These are phyloP conservation scores for Spergularia azorica DNA, from an alignment of 179 eudicot species.

Conservation along the genomic window DNA sequence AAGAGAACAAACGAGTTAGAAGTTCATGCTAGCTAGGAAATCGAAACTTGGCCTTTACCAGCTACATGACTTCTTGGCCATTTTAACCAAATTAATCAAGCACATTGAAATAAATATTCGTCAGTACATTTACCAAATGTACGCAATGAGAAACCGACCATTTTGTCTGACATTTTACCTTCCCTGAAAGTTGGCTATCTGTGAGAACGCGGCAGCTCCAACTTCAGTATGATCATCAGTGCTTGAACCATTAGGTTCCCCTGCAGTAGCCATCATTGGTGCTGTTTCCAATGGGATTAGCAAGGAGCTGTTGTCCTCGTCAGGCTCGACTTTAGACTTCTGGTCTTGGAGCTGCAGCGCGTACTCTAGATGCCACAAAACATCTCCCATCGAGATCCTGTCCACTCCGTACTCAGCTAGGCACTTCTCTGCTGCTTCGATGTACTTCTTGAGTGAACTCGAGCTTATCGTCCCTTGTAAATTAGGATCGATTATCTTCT, in stretches of 20 bases:
- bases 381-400: conserved; percentile 94
- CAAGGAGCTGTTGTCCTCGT: conserved; percentile 45
- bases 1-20: conserved; percentile 1
- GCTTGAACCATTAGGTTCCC: conserved; percentile 16
- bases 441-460: conserved; percentile 58
- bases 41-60: conserved; percentile 11
- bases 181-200: conserved; percentile 44
- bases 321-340: conserved; percentile 30
- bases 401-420: conserved; percentile 85
- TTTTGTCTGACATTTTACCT: conserved; percentile 29
- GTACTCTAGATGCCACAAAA: conserved; percentile 86
- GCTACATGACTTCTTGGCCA: neutral
- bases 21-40: conserved; percentile 14
- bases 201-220: conserved; percentile 40
- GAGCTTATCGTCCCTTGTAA: conserved; percentile 51
- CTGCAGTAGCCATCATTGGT: conserved; percentile 18
- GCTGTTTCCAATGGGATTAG: conserved; percentile 44
- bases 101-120: neutral
- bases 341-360: conserved; percentile 81
- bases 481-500: conserved; percentile 63
- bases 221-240: conserved; percentile 33
- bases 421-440: conserved; percentile 95
- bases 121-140: conserved; percentile 7
- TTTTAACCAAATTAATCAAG: conserved; percentile 9
- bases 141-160: neutral